Evolutionary conservation across 2,329 filamentous ascomycete species (phyloP).

Genomic region (Fonsecaea erecta): DNA sequence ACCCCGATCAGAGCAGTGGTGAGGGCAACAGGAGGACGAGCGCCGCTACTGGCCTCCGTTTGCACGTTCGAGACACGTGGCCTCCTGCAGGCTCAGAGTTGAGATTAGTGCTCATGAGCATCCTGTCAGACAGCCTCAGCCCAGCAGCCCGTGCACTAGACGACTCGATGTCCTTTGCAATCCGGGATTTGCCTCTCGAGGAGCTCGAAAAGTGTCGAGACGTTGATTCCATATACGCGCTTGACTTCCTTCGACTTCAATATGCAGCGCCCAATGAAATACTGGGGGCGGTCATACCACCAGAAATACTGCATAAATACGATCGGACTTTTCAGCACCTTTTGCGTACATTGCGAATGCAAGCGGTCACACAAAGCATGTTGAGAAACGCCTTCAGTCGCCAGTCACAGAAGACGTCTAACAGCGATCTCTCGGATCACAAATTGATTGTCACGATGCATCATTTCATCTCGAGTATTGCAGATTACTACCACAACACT

Average conservation of each 20-base stretch:
- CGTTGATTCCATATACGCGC: conserved; percentile 77
- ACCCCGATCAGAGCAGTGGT: conserved; percentile 77
- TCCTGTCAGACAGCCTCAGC: conserved; percentile 74
- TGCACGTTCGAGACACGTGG: conserved; percentile 83
- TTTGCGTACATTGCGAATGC: conserved; percentile 75
- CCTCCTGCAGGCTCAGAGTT: conserved; percentile 93
- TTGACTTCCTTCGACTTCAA: conserved; percentile 89
- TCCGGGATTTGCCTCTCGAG: conserved; percentile 76
- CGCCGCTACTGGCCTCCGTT: conserved; percentile 76
- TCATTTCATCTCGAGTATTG: conserved; percentile 75
- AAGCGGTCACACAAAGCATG: conserved; percentile 64
- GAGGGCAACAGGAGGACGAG: conserved; percentile 72
- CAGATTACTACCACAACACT: conserved; percentile 78
- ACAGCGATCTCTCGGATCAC: conserved; percentile 45
- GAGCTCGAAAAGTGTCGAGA: conserved; percentile 86
- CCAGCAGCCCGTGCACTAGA: conserved; percentile 16
- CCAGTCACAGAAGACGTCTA: conserved; percentile 5
- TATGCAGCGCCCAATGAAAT: conserved; percentile 74
- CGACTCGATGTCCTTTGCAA: conserved; percentile 64
- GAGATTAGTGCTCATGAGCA: conserved; percentile 83
- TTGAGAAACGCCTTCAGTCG: conserved; percentile 36
- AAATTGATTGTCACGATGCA: conserved; percentile 77
- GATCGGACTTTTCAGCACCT: conserved; percentile 83
- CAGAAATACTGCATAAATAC: conserved; percentile 73
- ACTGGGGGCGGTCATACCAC: conserved; percentile 74